These are phyloP conservation scores for Trichoderma hamatum DNA, from an alignment of 2,329 filamentous ascomycete genomes.

Conservation along the genomic window DNA sequence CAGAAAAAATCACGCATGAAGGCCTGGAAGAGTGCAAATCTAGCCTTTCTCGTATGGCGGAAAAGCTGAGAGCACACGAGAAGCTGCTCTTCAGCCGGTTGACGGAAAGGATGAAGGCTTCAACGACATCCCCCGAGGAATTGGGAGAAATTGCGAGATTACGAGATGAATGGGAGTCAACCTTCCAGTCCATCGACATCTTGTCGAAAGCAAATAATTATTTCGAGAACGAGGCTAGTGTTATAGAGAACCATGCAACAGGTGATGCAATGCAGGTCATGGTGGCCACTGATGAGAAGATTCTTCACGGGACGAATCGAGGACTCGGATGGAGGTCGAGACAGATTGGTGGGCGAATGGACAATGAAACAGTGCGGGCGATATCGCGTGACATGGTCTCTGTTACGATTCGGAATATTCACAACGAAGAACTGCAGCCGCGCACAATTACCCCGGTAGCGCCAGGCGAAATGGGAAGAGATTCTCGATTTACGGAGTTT, in stretches of 20 bases:
- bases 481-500: slow-evolving; percentile 12
- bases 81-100: slow-evolving; percentile 13
- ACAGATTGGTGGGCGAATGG: slow-evolving; percentile 30
- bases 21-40: slow-evolving; percentile 27
- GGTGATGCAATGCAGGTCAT: slow-evolving; percentile 32
- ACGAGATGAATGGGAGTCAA: slow-evolving; percentile 26
- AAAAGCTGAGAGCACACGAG: slow-evolving; percentile 11
- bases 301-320: slow-evolving; percentile 30
- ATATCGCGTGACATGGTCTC: slow-evolving; percentile 28
- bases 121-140: slow-evolving; percentile 1
- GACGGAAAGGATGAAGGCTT: slow-evolving; percentile 1
- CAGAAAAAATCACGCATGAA: slow-evolving; percentile 21
- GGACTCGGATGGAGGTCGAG: slow-evolving; percentile 28
- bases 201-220: slow-evolving; percentile 23
- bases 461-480: neutral
- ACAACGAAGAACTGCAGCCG: neutral
- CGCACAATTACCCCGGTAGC: neutral
- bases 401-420: neutral
- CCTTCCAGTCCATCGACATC: slow-evolving; percentile 27
- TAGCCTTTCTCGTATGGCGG: slow-evolving; percentile 18
- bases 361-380: slow-evolving; percentile 29
- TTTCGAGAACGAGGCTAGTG: slow-evolving; percentile 28
- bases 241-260: slow-evolving; percentile 31
- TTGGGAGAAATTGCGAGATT: slow-evolving; percentile 23
- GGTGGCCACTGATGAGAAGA: slow-evolving; percentile 30